Conservation (phyloP, 768 basidiomycete species). For the Russula dissimulans region DNA sequence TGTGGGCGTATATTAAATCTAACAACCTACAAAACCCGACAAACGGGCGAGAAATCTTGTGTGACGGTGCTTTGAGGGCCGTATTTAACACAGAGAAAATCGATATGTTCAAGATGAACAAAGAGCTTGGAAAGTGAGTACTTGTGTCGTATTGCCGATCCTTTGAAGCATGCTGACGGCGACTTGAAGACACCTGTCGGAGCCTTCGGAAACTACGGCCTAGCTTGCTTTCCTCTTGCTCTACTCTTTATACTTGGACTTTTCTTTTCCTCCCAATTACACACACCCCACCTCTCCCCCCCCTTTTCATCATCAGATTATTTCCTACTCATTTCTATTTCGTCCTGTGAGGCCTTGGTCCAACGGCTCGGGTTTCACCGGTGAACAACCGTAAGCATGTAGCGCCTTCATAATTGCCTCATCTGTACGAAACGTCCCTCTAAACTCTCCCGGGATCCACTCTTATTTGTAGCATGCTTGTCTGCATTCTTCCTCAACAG, state of each 20-base stretch:
- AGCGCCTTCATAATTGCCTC: slow-evolving; percentile 14
- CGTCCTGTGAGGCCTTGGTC: not conserved
- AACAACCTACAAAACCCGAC: slow-evolving; percentile 76
- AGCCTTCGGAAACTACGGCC: slow-evolving; percentile 14
- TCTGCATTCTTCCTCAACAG: slow-evolving; percentile 3
- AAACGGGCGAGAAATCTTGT: slow-evolving; percentile 79
- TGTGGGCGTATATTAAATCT: slow-evolving; percentile 84
- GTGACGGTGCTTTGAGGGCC: slow-evolving; percentile 61
- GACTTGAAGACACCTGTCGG: slow-evolving; percentile 11
- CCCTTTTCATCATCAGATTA: slow-evolving; percentile 1
- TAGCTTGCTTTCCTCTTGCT: slow-evolving; percentile 6
- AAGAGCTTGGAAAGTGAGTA: slow-evolving; percentile 67
- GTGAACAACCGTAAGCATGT: slow-evolving; percentile 5
- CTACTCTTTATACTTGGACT: not conserved
- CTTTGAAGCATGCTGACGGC: not conserved
- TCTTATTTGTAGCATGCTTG: slow-evolving; percentile 13
- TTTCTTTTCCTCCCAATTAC: not conserved
- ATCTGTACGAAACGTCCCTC: slow-evolving; percentile 13
- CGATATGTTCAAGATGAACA: slow-evolving; percentile 95
- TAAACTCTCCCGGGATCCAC: slow-evolving; percentile 1
- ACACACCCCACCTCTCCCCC: not conserved
- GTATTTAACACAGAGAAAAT: slow-evolving; percentile 77
- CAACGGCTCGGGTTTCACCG: not conserved
- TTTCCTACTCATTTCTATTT: slow-evolving; percentile 14
- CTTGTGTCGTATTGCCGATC: not conserved